These are phyloP conservation scores for Rhodocollybia butyracea DNA, from an alignment of 768 basidiomycete genomes.

Conservation along the genomic window DNA sequence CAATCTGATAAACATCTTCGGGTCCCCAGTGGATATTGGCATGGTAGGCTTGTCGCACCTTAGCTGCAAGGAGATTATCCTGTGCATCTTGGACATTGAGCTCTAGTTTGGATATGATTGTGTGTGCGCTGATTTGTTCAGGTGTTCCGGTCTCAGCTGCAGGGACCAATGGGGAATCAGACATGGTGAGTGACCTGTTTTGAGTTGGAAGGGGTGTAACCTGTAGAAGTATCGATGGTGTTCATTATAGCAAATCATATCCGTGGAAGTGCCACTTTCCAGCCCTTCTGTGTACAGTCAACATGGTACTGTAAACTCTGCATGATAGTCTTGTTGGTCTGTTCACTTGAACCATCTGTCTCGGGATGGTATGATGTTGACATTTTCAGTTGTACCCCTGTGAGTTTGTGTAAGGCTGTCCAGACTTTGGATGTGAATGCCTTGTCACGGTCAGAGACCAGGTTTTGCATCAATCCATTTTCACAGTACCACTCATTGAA, in stretches of 20 bases:
- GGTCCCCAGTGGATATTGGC: conserved; percentile 15
- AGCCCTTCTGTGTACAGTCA: conserved; percentile 27
- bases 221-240: conserved; percentile 22
- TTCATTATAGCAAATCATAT: conserved; percentile 28
- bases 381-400: conserved; percentile 22
- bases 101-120: background rate
- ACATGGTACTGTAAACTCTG: conserved; percentile 26
- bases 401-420: conserved; percentile 13
- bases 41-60: conserved; percentile 10
- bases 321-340: conserved; percentile 28
- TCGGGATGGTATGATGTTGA: conserved; percentile 35
- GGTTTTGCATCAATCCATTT: conserved; percentile 21
- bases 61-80: conserved; percentile 14
- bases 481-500: conserved; percentile 21
- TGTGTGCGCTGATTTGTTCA: background rate
- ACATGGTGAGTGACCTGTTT: conserved; percentile 16
- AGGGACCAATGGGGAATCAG: conserved; percentile 14
- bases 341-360: conserved; percentile 31
- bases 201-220: conserved; percentile 25
- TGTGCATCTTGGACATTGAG: conserved; percentile 2
- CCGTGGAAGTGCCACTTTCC: no score
- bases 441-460: conserved; percentile 26
- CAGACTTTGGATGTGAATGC: conserved; percentile 27
- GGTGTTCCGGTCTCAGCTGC: background rate
- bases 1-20: conserved; percentile 15